These are phyloP conservation scores for Metroxylon sagu DNA, from an alignment of 176 grass and related monocot genomes.

Conservation along the genomic window DNA sequence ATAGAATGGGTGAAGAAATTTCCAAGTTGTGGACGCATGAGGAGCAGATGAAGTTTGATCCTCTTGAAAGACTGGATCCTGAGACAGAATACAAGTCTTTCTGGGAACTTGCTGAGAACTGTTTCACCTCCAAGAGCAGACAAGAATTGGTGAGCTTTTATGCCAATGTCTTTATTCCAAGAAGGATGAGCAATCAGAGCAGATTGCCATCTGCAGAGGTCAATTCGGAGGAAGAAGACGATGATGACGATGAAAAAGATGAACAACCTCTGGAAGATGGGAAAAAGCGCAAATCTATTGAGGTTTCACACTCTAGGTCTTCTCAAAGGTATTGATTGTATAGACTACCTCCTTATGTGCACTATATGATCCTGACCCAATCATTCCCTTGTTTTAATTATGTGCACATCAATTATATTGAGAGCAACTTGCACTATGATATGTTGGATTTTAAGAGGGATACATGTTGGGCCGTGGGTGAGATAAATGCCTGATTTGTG, in stretches of 20 bases:
- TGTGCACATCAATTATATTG: too few relatives aligned
- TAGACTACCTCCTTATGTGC: too few relatives aligned
- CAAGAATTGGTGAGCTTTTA: slow-evolving; percentile 16
- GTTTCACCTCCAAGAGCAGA: slow-evolving; percentile 16
- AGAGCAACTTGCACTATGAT: too few relatives aligned
- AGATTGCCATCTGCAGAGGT: slow-evolving; percentile 18
- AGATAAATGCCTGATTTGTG: too few relatives aligned
- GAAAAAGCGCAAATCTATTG: too few relatives aligned
- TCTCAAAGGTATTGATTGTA: too few relatives aligned
- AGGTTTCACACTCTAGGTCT: too few relatives aligned
- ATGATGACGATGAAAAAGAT: background rate
- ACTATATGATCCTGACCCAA: too few relatives aligned
- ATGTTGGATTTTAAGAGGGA: too few relatives aligned
- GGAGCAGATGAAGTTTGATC: slow-evolving; percentile 24
- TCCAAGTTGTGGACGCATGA: slow-evolving; percentile 22
- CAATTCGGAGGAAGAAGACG: slow-evolving; percentile 2
- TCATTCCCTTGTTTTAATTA: too few relatives aligned
- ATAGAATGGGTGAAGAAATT: slow-evolving; percentile 36
- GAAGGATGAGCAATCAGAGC: slow-evolving; percentile 25
- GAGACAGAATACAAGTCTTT: slow-evolving; percentile 20
- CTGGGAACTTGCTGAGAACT: slow-evolving; percentile 22
- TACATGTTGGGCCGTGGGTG: too few relatives aligned
- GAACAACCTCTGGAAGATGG: too few relatives aligned
- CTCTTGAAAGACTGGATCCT: slow-evolving; percentile 26
- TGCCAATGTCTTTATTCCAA: slow-evolving; percentile 46